Evolutionary conservation across 495 filamentous ascomycete species (phyloP).

Genomic region (Symbiotaphrina buchneri): DNA sequence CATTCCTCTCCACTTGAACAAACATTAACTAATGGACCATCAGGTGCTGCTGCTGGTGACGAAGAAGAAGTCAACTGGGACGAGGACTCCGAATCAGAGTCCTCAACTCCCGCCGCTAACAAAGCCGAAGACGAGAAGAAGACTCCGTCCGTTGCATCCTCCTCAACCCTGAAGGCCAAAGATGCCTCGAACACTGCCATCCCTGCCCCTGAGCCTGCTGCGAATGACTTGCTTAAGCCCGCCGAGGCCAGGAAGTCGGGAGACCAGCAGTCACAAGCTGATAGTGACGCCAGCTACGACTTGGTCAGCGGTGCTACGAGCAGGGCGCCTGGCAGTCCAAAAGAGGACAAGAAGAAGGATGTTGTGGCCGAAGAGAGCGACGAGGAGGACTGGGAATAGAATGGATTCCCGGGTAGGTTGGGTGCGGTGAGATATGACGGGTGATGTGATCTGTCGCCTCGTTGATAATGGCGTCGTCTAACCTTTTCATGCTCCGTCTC

Average conservation of each 20-base stretch:
- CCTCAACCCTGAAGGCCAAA: constrained; percentile 6
- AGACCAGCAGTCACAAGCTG: constrained; percentile 64
- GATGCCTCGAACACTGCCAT: constrained; percentile 7
- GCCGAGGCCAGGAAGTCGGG: constrained; percentile 55
- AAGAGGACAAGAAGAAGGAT: constrained; percentile 20
- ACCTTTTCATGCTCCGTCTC: too few species aligned
- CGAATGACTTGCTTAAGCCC: constrained; percentile 21
- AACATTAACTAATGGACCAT: not conserved
- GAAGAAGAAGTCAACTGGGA: constrained; percentile 73
- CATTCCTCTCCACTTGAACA: constrained; percentile 4
- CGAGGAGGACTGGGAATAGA: constrained; percentile 7
- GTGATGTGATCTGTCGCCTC: too few species aligned
- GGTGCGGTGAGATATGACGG: too few species aligned
- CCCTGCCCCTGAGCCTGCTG: constrained; percentile 8
- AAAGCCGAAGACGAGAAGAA: constrained; percentile 11
- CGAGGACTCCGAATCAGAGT: constrained; percentile 49
- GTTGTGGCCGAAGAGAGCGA: constrained; percentile 5
- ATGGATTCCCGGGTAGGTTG: too few species aligned
- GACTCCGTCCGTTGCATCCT: constrained; percentile 13
- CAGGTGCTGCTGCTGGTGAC: constrained; percentile 32
- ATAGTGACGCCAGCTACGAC: constrained; percentile 86
- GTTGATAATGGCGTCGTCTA: too few species aligned
- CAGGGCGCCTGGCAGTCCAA: constrained; percentile 57
- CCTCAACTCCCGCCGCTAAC: constrained; percentile 7
- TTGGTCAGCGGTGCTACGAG: constrained; percentile 46